Evolutionary conservation across 192 early-diverging fungal species (phyloP), one percentile per base, ranked within the genome.

Genomic region (Umbelopsis isabellina): DNA sequence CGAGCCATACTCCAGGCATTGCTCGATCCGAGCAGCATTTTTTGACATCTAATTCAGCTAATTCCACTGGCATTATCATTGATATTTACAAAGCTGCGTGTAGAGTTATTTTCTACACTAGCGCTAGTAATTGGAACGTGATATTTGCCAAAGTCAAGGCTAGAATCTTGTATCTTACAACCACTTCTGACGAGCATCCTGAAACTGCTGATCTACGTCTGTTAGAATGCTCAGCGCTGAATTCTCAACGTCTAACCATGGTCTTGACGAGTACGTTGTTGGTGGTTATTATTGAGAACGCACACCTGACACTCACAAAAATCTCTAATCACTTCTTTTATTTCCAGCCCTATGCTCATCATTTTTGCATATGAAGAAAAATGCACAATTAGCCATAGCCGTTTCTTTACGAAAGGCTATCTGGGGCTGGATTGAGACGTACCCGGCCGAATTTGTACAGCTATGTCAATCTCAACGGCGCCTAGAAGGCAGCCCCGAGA

Each of bases 351-450:
- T 88, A 44, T 81, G 82, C 22, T 70, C 80, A 18, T 75, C 78
- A 2, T 88, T 88, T 72, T 46, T 82, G 37, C 80, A 83, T 68
- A 81, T 94, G 65, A 91, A 90, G 68, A 80, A 85, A 9, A 77
- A 85, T 4, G 89, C 91, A 5, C 95, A 95, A 66, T 84, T 91
- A 16, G 80, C 89, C n/a, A 80, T 91, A 72, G 91, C 93, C 0
- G 82, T 90, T 11, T 85, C 91, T 15, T 82, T 97, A 64, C 87
- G 94, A 21, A 88, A 90, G 27, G 88, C 87, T 6, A 93, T 98
- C 69, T 97, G 95, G 95, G 90, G 91, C 78, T 98, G 94, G 89
- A 96, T 98, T 45, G 89, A 93, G 65, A 86, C 89, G 12, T 96
- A 93, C 73, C 91, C 93, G 0, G 78, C 84, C 9, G 95, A 96